A percentile compares a stretch with the other conserved stretches of the same genome.
phyloP scores from a whole-genome alignment of 345 rosid genomes.

The Corymbia maculata region DNA sequence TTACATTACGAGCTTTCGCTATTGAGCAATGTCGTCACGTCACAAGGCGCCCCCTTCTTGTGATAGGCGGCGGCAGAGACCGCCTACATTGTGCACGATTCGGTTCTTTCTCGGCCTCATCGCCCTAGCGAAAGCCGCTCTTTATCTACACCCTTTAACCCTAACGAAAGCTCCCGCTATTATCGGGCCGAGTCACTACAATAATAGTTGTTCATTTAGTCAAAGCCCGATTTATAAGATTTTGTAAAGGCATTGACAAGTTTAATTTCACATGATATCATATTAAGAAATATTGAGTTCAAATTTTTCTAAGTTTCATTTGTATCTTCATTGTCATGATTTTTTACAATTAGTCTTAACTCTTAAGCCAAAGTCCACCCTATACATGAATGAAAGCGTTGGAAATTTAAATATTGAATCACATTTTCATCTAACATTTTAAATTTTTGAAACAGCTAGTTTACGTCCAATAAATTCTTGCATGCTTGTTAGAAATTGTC shows the following conservation, averaged over 20 bases:
- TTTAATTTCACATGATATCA: not conserved
- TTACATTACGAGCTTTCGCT: too few relatives aligned
- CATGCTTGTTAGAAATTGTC: not conserved
- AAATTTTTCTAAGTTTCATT: not conserved
- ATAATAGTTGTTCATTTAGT: not conserved
- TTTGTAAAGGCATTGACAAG: not conserved
- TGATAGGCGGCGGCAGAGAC: too few relatives aligned
- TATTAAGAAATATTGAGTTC: not conserved
- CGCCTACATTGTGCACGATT: too few relatives aligned
- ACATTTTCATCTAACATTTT: rapidly evolving
- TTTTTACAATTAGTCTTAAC: rapidly evolving
- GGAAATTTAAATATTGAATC: not conserved
- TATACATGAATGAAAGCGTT: not conserved
- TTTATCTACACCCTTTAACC: not conserved
- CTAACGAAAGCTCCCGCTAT: rapidly evolving
- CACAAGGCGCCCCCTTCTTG: too few relatives aligned
- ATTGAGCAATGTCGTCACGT: not conserved
- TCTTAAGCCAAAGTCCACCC: not conserved
- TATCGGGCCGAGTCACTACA: rapidly evolving
- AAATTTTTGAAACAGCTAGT: rapidly evolving
- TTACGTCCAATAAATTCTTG: rapidly evolving
- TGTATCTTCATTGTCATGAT: not conserved
- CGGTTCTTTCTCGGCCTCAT: too few relatives aligned
- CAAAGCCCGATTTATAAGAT: not conserved
- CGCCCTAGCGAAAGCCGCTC: not conserved